Percentiles rank a stretch among this genome's conserved stretches.
Conservation (phyloP, 176 grass and related monocot species). For the bread wheat (Triticum aestivum) region IWGSC_CS_RefSeq_v2.1 NC_057814.1:154116869-154117368, state of each 20-base stretch:
- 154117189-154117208: neutral
- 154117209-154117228: neutral
- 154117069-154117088: neutral
- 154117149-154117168: neutral
- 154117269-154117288: neutral
- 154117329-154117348: neutral
- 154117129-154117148: neutral
- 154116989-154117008: no score
- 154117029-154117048: no score
- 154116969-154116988: no score
- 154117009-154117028: no score
- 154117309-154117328: slow-evolving; percentile 7
- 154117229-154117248: neutral
- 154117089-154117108: neutral
- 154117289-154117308: neutral
- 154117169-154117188: neutral
- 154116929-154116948: neutral
- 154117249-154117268: neutral
- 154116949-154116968: no score
- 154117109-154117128: neutral
- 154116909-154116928: neutral
- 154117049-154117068: no score
- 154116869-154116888: neutral
- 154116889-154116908: neutral
- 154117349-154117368: neutral